Percentiles rank a stretch among this genome's conserved stretches.
Conservation (phyloP, 352 stramenopile genomes). For the Phytopythium vexans region DNA sequence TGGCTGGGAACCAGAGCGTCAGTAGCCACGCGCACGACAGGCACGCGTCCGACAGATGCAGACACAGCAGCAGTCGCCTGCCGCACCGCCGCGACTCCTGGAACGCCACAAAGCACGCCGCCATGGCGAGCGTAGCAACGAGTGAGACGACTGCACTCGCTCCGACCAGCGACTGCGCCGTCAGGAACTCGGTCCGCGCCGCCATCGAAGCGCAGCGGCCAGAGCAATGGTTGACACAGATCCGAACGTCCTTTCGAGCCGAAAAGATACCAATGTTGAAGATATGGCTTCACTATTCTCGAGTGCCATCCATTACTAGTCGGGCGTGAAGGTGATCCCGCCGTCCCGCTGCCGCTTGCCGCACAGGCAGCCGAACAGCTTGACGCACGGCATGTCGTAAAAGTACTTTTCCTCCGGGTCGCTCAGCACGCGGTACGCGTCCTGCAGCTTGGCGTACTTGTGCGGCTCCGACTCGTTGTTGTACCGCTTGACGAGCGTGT, state of each 20-base stretch:
- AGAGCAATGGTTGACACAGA: no score
- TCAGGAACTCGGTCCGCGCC: slow-evolving; percentile 25
- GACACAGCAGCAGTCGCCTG: slow-evolving; percentile 55
- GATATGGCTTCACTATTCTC: slow-evolving; percentile 1
- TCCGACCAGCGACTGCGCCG: slow-evolving; percentile 36
- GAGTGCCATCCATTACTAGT: slow-evolving; percentile 23
- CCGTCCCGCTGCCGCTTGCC: slow-evolving; percentile 80
- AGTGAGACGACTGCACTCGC: slow-evolving; percentile 43
- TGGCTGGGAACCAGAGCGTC: slow-evolving; percentile 30
- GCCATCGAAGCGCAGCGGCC: neutral
- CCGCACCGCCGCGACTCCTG: slow-evolving; percentile 67
- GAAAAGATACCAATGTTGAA: neutral
- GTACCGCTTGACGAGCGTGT: slow-evolving; percentile 77
- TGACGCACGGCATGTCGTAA: slow-evolving; percentile 82
- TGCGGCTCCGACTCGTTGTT: slow-evolving; percentile 83
- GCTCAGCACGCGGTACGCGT: slow-evolving; percentile 73
- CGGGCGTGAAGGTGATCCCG: slow-evolving; percentile 69
- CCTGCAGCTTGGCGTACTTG: slow-evolving; percentile 81
- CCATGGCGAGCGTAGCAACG: slow-evolving; percentile 37
- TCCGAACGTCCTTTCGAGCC: neutral
- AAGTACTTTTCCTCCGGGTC: slow-evolving; percentile 83
- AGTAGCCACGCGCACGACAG: slow-evolving; percentile 53
- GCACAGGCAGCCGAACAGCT: slow-evolving; percentile 75
- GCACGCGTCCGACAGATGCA: slow-evolving; percentile 54
- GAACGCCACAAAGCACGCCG: slow-evolving; percentile 53